Evolutionary conservation across 257 asterid species (phyloP).

Genomic region (Solanum ahanhuiri): DNA sequence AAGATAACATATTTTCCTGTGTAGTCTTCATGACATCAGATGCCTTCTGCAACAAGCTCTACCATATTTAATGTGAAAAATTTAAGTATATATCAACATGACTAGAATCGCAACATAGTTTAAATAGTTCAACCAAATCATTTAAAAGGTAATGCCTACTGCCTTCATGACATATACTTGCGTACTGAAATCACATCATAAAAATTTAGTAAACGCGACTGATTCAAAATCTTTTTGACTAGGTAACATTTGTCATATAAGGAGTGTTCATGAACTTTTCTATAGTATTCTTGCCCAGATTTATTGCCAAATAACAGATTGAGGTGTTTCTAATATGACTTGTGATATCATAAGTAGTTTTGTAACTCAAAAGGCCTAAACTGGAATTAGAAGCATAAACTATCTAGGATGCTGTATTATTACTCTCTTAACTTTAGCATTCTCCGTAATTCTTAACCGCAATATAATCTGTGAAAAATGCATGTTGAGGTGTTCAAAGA

Average conservation of each 20-base stretch:
- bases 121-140: background rate
- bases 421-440: background rate
- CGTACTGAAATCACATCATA: background rate
- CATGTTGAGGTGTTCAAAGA: background rate
- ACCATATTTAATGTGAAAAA: background rate
- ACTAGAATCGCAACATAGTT: background rate
- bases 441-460: background rate
- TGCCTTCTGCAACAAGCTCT: background rate
- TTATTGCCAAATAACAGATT: background rate
- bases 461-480: background rate
- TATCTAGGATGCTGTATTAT: background rate
- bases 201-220: background rate
- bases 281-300: background rate
- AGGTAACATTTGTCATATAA: background rate
- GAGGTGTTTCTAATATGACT: background rate
- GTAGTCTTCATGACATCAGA: background rate
- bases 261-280: background rate
- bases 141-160: background rate
- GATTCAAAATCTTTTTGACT: background rate
- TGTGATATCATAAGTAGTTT: background rate
- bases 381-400: background rate
- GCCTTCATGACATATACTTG: background rate
- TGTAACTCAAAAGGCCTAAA: background rate
- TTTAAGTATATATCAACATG: background rate
- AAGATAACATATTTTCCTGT: background rate